A percentile compares a stretch with the other conserved stretches of the same genome.
Evolutionary conservation across 768 basidiomycete genomes (phyloP).

Genomic region (Phaeolepiota aurea): DNA sequence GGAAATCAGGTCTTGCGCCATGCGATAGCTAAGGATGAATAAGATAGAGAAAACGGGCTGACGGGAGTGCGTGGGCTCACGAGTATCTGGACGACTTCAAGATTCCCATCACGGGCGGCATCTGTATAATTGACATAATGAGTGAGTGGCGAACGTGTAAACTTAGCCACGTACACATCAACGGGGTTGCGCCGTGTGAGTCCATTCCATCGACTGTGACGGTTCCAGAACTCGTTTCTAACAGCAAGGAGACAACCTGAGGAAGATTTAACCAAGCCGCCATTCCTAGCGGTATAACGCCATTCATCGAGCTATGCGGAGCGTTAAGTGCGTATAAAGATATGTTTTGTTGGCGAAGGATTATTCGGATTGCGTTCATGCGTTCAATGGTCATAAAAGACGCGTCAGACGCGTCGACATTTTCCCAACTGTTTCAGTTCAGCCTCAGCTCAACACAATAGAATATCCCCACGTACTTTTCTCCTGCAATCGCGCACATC

Average conservation of each 20-base stretch:
- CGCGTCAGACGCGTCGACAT: constrained; percentile 63
- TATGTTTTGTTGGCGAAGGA: constrained; percentile 47
- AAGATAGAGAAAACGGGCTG: constrained; percentile 2
- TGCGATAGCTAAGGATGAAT: constrained; percentile 42
- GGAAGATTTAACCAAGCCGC: constrained; percentile 71
- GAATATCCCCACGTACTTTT: constrained; percentile 48
- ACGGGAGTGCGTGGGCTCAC: constrained; percentile 29
- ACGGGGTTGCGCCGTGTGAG: constrained; percentile 64
- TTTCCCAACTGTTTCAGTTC: constrained; percentile 63
- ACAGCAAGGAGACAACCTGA: constrained; percentile 49
- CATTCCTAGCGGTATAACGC: constrained; percentile 71
- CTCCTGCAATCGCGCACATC: constrained; percentile 65
- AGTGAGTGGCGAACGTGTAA: too few relatives aligned
- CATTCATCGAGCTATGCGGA: constrained; percentile 60
- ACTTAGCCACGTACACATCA: constrained; percentile 62
- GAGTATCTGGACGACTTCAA: constrained; percentile 59
- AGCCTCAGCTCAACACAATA: not conserved
- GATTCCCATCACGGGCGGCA: constrained; percentile 65
- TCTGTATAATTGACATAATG: too few relatives aligned
- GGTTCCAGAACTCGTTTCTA: constrained; percentile 51
- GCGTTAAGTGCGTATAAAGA: constrained; percentile 68
- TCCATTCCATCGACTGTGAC: constrained; percentile 73
- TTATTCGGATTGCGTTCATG: constrained; percentile 45
- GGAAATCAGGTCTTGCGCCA: constrained; percentile 66
- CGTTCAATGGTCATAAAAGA: constrained; percentile 53